These are phyloP conservation scores for Aegilops tauschii DNA, from an alignment of 176 grass and related monocot genomes.

Conservation along the genomic window DNA sequence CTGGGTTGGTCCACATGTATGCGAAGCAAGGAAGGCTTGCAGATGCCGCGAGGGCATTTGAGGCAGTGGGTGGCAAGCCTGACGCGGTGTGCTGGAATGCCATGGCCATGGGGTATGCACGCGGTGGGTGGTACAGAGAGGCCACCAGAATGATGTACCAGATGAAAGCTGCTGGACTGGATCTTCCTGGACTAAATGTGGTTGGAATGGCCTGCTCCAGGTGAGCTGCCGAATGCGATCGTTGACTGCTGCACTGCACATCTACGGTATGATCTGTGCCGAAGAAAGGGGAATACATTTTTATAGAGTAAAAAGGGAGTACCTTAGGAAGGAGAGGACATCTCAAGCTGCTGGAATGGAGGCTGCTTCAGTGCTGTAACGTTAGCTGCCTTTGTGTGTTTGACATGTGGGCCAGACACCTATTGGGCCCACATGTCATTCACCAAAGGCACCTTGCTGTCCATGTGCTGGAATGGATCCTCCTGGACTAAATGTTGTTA, in stretches of 20 bases:
- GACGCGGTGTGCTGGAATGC: slow-evolving; percentile 66
- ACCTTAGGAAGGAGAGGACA: neutral
- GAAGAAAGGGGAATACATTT: neutral
- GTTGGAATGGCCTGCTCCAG: slow-evolving; percentile 46
- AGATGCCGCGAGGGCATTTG: slow-evolving; percentile 58
- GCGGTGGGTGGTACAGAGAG: slow-evolving; percentile 44
- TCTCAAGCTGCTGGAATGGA: neutral
- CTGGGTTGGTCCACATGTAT: slow-evolving; percentile 80
- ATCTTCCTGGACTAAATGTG: slow-evolving; percentile 34
- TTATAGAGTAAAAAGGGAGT: too few species aligned
- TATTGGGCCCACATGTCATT: too few species aligned
- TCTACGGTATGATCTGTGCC: neutral
- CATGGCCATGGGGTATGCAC: slow-evolving; percentile 60
- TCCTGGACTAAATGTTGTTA: neutral
- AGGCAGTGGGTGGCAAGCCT: slow-evolving; percentile 24
- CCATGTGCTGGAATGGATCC: neutral
- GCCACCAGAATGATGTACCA: slow-evolving; percentile 53
- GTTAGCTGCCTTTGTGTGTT: too few species aligned
- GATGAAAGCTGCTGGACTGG: slow-evolving; percentile 68
- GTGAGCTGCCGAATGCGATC: neutral
- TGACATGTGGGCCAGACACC: too few species aligned
- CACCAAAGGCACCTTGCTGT: too few species aligned
- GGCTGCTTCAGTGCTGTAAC: too few species aligned
- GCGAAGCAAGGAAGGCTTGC: slow-evolving; percentile 44
- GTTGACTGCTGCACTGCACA: neutral